phyloP scores from a whole-genome alignment of 371 early-diverging fungal genomes.

The Apophysomyces elegans region DNA sequence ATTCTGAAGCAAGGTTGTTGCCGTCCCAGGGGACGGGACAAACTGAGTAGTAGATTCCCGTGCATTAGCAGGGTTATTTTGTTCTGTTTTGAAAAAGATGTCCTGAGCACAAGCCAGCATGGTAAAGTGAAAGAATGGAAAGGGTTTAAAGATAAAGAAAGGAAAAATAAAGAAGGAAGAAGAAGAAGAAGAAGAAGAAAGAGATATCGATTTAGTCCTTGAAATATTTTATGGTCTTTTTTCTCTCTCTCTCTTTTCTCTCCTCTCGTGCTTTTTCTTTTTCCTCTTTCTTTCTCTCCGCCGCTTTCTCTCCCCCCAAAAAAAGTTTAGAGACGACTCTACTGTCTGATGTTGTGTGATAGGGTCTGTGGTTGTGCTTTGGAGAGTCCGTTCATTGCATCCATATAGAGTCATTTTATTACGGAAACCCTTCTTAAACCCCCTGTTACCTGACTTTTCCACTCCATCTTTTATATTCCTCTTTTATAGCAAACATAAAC shows the following conservation, averaged over 20 bases:
- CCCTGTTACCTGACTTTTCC: too few species aligned
- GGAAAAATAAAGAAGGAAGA: neutral
- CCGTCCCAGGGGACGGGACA: neutral
- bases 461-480: too few species aligned
- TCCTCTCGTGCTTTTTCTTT: too few species aligned
- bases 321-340: conserved; percentile 2
- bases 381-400: conserved; percentile 9
- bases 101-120: conserved; percentile 40
- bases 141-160: conserved; percentile 12
- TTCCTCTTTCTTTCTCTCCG: too few species aligned
- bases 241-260: too few species aligned
- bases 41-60: conserved; percentile 8
- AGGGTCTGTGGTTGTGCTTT: conserved; percentile 7
- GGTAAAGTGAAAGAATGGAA: conserved; percentile 10
- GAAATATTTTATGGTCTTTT: conserved; percentile 8
- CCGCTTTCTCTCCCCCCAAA: neutral
- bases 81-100: conserved; percentile 26
- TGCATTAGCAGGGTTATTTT: neutral
- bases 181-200: neutral
- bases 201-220: conserved; percentile 12
- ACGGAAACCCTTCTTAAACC: neutral
- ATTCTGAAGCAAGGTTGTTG: conserved; percentile 9
- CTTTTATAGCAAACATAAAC: too few species aligned
- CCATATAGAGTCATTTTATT: conserved; percentile 8
- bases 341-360: conserved; percentile 5